Base-by-base conservation (phyloP, 176 grass and related monocot genomes). In the Pontederia paniculata region DNA sequence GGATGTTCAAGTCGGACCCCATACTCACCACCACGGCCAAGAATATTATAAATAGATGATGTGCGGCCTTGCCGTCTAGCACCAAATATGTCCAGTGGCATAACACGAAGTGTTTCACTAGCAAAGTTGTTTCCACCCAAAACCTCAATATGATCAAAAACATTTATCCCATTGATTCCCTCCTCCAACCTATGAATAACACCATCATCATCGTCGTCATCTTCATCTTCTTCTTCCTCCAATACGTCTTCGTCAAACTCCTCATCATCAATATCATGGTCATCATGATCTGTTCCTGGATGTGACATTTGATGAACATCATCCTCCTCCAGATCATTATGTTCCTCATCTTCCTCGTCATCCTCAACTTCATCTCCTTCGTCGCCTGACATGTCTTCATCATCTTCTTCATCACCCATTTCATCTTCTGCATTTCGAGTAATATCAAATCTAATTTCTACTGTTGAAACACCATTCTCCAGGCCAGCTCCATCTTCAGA, bases 31-130 rank as follows among this genome's bases (percentile, higher is more conserved):
- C 75, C 67, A 76, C 93, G 80, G 52, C 83, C 88, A 52, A 98
- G 77, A 66, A 98, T 83, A 77, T 98, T 98, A 76, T 98, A 98
- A 71, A 98, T 93, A 54, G 86, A 91, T 58, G 94, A 79, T 60
- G 87, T 98, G 42, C 94, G 83, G 12, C 94, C 87, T 82, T 90
- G 86, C 15, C 86, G 69, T 68, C 94, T 84, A 65, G 87, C 74
- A 55, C 94, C 94, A 81, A 98, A 98, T 77, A 98, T 93, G 68
- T 98, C 87, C 43, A 98, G 74, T 50, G 94, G 94, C 94, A 98
- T 91, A 60, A 91, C 94, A 75, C 81, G 77, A 12, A 95, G 47
- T 69, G 89, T 88, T 70, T 95, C 89, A 9, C 69, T 80, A 70
- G 83, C 52, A 8, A 88, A 73, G 70, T 81, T 83, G 45, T 72